phyloP scores from a whole-genome alignment of 306 rosid species.

The Rosa lucieae region DNA sequence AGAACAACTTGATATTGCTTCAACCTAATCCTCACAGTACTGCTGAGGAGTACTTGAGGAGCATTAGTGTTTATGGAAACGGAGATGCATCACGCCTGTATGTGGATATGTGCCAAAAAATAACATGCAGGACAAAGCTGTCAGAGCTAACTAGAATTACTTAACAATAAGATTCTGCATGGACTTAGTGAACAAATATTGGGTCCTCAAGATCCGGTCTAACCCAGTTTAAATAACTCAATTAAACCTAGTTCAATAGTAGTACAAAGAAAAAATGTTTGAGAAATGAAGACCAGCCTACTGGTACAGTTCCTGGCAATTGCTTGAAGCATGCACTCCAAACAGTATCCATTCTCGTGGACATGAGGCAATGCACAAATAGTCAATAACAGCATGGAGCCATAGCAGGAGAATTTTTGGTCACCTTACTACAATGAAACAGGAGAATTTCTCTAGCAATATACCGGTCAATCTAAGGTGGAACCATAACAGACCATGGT shows the following conservation, averaged over 20 bases:
- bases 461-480: constrained; percentile 18
- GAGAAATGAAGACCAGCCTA: constrained; percentile 21
- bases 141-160: background rate
- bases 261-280: background rate
- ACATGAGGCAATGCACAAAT: constrained; percentile 6
- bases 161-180: background rate
- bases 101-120: too few species aligned
- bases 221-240: background rate
- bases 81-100: background rate
- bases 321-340: constrained; percentile 10
- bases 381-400: constrained; percentile 26
- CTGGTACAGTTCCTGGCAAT: constrained; percentile 21
- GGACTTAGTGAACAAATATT: background rate
- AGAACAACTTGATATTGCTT: background rate
- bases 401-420: background rate
- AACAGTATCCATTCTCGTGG: background rate
- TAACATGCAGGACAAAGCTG: background rate
- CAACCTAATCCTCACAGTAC: background rate
- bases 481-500: constrained; percentile 34
- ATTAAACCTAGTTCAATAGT: background rate
- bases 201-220: background rate
- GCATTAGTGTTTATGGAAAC: background rate
- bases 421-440: constrained; percentile 18
- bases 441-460: constrained; percentile 5
- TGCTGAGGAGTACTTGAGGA: background rate